Conservation (phyloP, 352 stramenopile genomes). For the Pythium pyrilobum region DNA sequence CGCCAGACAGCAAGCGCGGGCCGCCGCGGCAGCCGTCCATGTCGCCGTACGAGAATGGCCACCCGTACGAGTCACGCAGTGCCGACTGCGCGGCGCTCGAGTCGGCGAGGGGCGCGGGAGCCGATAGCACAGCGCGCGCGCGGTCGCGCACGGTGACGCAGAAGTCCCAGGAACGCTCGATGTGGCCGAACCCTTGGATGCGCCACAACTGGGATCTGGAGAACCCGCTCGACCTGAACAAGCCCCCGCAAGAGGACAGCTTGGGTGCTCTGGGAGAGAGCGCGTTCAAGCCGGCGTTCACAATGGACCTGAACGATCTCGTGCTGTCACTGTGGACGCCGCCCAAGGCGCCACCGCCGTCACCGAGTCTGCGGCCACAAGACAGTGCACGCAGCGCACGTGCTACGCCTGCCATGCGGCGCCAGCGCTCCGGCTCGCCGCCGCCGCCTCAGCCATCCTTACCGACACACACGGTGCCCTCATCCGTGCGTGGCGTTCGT, state of each 20-base stretch:
- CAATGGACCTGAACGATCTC: constrained; percentile 20
- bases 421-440: constrained; percentile 10
- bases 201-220: constrained; percentile 12
- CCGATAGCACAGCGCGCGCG: background rate
- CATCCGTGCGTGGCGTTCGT: constrained; percentile 1
- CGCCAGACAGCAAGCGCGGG: constrained; percentile 2
- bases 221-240: constrained; percentile 24
- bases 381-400: background rate
- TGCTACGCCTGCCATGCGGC: background rate
- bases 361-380: background rate
- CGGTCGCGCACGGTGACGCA: background rate
- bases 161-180: background rate
- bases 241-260: background rate
- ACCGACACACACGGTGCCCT: background rate
- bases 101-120: background rate
- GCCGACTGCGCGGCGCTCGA: background rate
- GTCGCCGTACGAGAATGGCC: background rate
- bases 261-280: too few relatives aligned
- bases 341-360: constrained; percentile 2
- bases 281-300: constrained; percentile 15
- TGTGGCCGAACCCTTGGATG: constrained; percentile 23
- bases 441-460: background rate
- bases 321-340: constrained; percentile 20
- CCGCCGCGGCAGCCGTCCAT: constrained; percentile 4
- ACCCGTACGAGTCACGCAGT: background rate